phyloP scores from a whole-genome alignment of 106 monocot genomes.

The Ottelia alismoides region DNA sequence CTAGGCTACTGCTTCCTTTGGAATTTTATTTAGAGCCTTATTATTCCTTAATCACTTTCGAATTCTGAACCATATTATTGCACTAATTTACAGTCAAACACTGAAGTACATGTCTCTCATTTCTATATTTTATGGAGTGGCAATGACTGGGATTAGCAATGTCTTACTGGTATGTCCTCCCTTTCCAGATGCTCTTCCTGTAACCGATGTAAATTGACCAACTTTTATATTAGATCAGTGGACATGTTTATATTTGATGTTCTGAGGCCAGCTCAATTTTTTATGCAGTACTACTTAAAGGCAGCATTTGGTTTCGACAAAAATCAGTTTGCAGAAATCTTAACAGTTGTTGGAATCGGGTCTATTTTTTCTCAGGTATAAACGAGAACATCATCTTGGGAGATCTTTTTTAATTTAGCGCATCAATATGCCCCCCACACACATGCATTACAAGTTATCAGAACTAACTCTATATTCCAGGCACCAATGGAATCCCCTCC shows the following conservation, averaged over 20 bases:
- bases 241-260: too few species aligned
- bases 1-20: too few species aligned
- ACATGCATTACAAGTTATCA: too few species aligned
- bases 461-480: too few species aligned
- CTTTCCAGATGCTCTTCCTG: background rate
- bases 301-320: conserved; percentile 76
- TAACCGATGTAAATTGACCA: background rate
- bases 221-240: too few species aligned
- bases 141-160: conserved; percentile 61
- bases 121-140: conserved; percentile 68
- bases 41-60: background rate
- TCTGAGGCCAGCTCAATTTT: too few species aligned
- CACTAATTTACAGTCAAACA: conserved; percentile 22
- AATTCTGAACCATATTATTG: background rate
- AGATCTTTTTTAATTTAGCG: too few species aligned
- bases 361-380: conserved; percentile 77
- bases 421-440: too few species aligned
- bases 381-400: background rate
- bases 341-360: conserved; percentile 60
- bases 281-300: conserved; percentile 73
- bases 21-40: too few species aligned
- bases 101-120: conserved; percentile 42
- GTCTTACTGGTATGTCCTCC: conserved; percentile 49
- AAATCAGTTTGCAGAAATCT: conserved; percentile 73
- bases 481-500: too few species aligned